Conservation (phyloP, 1,284 basidiomycete genomes). For the Rugosomyces carneus region DNA sequence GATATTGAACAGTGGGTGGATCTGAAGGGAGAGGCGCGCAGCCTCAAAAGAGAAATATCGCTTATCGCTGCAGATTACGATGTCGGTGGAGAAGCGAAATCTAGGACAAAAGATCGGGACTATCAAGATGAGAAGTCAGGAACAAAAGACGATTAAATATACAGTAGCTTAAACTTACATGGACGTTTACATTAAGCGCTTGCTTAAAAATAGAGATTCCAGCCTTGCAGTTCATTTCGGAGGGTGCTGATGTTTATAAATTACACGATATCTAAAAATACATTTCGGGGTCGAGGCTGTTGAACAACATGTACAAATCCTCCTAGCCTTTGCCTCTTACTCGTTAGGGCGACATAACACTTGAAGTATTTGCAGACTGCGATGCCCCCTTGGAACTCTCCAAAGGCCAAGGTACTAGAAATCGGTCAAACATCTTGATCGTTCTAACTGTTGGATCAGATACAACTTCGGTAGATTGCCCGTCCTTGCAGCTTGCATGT, state of each 20-base stretch:
- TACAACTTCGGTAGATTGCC: conserved; percentile 56
- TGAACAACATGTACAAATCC: too few species aligned
- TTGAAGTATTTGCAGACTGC: neutral
- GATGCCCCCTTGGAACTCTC: conserved; percentile 61
- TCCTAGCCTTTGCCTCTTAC: too few species aligned
- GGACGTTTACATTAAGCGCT: too few species aligned
- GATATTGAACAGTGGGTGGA: conserved; percentile 61
- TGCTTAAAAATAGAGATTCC: too few species aligned
- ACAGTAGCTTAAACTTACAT: too few species aligned
- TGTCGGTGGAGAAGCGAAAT: conserved; percentile 28
- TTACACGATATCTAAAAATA: too few species aligned
- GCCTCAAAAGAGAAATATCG: conserved; percentile 46
- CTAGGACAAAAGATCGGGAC: neutral
- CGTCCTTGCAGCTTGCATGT: conserved; percentile 1
- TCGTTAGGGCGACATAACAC: too few species aligned
- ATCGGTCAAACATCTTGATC: conserved; percentile 1
- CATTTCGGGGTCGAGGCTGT: too few species aligned
- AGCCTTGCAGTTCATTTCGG: too few species aligned
- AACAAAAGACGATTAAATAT: too few species aligned
- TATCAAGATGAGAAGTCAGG: neutral
- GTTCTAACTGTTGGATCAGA: conserved; percentile 30
- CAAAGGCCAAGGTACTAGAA: conserved; percentile 61
- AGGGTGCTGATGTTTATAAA: too few species aligned
- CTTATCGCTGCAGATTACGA: conserved; percentile 62
- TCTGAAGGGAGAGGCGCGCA: conserved; percentile 44